Base-by-base conservation (phyloP, 116 monocot species). In the Papilionanthe hybrid region DNA sequence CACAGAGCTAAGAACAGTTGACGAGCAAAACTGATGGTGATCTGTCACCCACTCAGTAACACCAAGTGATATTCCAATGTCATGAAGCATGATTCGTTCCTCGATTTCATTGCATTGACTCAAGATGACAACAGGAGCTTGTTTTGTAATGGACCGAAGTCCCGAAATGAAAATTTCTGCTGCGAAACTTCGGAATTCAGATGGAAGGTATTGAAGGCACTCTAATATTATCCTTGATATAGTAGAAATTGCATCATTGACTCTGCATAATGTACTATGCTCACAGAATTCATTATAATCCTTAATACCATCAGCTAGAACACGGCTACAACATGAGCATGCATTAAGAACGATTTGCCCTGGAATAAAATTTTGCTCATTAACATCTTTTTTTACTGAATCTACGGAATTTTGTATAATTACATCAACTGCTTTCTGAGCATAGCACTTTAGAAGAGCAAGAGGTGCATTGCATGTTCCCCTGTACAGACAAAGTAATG, bases 11-110 rank as follows among this genome's bases (percentile, higher is more conserved):
- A 58, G 48, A 60, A 55, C 47, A 49, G 68, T 75, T 74, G 60
- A 79, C 22, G 78, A 82, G 71, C 77, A 78, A 53, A 93, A 99
- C 1, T 80, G 41, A 84, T 88, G 81, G 25, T 84, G 93, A 81
- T 99, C 99, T 47, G 87, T 84, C 78, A 89, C 81, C 99, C 95
- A 99, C 81, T 99, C 92, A 42, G 80, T 45, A 66, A 95, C 78
- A 42, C 95, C 99, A 86, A 95, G 93, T 56, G 91, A 92, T 19
- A 99, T 86, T 43, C 99, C 99, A 85, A 99, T 91, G 67, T 91
- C 89, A 89, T 99, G 99, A 85, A 99, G 99, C 91, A 99, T 99
- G 72, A 86, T 73, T 11, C 91, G 88, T 67, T 99, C 88, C 75
- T 75, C 76, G 30, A 57, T 80, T 73, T 77, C 73, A 41, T 67